Evolutionary conservation across 2,329 filamentous ascomycete genomes (phyloP), one percentile per base, ranked within the genome.

Genomic region (Phialophora chinensis): DNA sequence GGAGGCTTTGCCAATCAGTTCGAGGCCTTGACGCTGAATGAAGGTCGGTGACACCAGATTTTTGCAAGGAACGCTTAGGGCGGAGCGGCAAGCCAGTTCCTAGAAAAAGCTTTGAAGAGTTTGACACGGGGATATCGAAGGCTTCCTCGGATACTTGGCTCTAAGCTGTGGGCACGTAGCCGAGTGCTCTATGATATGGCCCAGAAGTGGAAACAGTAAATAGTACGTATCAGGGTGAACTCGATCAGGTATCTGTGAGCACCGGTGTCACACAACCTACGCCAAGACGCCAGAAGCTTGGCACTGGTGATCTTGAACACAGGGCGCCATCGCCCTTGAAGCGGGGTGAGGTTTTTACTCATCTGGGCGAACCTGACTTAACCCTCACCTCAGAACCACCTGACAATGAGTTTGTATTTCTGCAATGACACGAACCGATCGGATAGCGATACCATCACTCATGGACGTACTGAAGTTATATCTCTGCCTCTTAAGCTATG

Each of bases 1-100:
- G 68, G 68, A 49, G 60, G 66, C 23, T 70, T 70, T 61, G 65
- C 29, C 44, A 70, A 70, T 55, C 68, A 70, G 50, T 70, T 68
- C 33, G 61, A 66, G 53, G 66, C 63, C n/a, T 55, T 70, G 57
- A 60, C 29, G 38, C 14, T 60, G 44, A 35, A 17, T 23, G 11
- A 23, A 52, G 44, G 23, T n/a, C 1, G 23, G 20, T 57, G 38
- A 50, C 10, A 3, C 27, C 38, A 4, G 38, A 8, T 7, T 20
- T 7, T 44, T 44, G 17, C 17, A 8, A n/a, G 5, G 14, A n/a
- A n/a, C 17, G 8, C 17, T n/a, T 17, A 20, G 38, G 8, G 33
- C 1, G 3, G 6, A 44, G 17, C 1, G 17, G 17, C 2, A 44
- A 20, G 38, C 17, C 14, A 8, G 17, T 44, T n/a, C 17, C 6